Conservation (phyloP, 2,329 filamentous ascomycete species). For the Pyricularia sp. region DNA sequence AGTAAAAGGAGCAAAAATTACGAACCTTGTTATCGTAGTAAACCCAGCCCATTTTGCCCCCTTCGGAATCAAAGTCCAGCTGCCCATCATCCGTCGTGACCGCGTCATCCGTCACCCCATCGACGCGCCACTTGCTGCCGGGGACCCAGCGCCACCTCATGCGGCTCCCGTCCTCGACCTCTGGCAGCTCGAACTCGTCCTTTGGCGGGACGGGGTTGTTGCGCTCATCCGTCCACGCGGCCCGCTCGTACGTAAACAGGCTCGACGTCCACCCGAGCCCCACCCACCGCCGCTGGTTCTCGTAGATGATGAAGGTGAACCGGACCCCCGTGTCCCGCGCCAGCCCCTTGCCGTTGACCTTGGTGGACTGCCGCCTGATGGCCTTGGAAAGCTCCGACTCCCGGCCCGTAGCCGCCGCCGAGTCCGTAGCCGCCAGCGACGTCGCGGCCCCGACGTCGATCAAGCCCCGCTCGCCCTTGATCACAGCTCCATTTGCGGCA, state of each 20-base stretch:
- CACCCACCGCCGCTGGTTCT: constrained; percentile 93
- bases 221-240: constrained; percentile 93
- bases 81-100: constrained; percentile 14
- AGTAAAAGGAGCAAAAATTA: background rate
- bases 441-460: constrained; percentile 35
- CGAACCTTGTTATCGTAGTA: constrained; percentile 94
- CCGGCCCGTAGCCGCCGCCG: constrained; percentile 17
- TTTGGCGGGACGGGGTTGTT: constrained; percentile 70
- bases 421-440: constrained; percentile 16
- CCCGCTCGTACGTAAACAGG: constrained; percentile 81
- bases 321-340: constrained; percentile 69
- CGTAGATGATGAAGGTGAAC: constrained; percentile 93
- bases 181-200: constrained; percentile 56
- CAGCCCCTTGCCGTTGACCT: constrained; percentile 13
- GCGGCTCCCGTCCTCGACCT: constrained; percentile 48
- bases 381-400: constrained; percentile 39
- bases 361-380: constrained; percentile 21
- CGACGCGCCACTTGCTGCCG: constrained; percentile 79
- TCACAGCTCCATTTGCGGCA: constrained; percentile 13
- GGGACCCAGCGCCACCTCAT: constrained; percentile 69
- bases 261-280: constrained; percentile 92
- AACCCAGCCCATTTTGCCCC: constrained; percentile 75
- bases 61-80: constrained; percentile 46
- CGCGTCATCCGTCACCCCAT: constrained; percentile 54
- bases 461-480: constrained; percentile 21